Evolutionary conservation across 768 basidiomycete species (phyloP).

Genomic region (Phlebiopsis flavidoalba): DNA sequence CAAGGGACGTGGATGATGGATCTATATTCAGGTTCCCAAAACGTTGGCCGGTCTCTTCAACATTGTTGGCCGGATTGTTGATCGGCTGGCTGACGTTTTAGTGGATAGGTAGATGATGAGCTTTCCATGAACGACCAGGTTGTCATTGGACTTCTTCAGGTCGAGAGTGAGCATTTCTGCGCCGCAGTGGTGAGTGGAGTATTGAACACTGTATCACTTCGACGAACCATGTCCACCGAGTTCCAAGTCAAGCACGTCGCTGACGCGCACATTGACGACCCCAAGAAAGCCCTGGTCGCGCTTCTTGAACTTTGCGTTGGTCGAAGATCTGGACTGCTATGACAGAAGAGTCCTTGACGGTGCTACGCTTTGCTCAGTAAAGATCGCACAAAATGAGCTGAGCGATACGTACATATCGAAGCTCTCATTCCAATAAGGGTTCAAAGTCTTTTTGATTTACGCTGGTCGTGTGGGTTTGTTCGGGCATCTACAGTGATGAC

Average conservation of each 20-base stretch:
- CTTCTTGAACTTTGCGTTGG: constrained; percentile 97
- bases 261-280: constrained; percentile 91
- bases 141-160: constrained; percentile 98
- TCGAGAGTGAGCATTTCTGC: constrained; percentile 92
- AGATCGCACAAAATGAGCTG: not conserved
- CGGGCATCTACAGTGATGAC: constrained; percentile 97
- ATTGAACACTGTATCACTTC: constrained; percentile 1
- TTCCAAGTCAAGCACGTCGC: constrained; percentile 87
- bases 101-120: constrained; percentile 96
- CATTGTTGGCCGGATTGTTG: constrained; percentile 74
- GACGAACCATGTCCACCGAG: constrained; percentile 85
- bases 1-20: constrained; percentile 55
- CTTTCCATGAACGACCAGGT: constrained; percentile 95
- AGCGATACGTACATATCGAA: constrained; percentile 80
- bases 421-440: constrained; percentile 97
- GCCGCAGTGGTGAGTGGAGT: not conserved
- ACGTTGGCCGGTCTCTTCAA: constrained; percentile 51
- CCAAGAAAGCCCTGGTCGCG: constrained; percentile 98
- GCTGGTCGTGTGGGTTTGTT: constrained; percentile 94
- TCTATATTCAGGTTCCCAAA: constrained; percentile 59
- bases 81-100: constrained; percentile 81
- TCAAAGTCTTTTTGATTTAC: constrained; percentile 95
- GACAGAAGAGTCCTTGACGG: constrained; percentile 96
- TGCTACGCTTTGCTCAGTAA: constrained; percentile 41
- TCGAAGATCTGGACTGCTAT: constrained; percentile 98